phyloP scores from a whole-genome alignment of 2,329 filamentous ascomycete species.

The Tolypocladium endophyticum region DNA sequence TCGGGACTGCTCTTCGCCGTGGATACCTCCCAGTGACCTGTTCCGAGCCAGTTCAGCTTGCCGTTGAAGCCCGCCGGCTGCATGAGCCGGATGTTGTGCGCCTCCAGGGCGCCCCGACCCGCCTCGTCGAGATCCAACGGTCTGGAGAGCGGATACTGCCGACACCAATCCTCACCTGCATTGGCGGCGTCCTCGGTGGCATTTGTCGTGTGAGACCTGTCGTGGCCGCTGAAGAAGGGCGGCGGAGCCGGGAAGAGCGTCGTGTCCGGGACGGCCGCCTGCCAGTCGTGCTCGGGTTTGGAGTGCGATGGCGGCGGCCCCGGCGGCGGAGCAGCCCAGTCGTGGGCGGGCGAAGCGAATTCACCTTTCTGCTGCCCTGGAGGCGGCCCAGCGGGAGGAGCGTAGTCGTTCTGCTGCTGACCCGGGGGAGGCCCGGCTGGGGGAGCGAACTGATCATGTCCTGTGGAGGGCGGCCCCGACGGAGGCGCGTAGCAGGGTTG shows the following conservation, averaged over 20 bases:
- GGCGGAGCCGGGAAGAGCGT: constrained; percentile 64
- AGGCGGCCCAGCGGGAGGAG: background rate
- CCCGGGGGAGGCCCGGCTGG: constrained; percentile 22
- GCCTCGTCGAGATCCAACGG: constrained; percentile 39
- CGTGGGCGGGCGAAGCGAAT: constrained; percentile 13
- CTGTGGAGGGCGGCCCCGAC: constrained; percentile 19
- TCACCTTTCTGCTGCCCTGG: constrained; percentile 8
- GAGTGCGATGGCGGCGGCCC: constrained; percentile 19
- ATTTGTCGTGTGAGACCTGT: constrained; percentile 59
- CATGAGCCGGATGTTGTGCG: constrained; percentile 44
- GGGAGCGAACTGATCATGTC: constrained; percentile 17
- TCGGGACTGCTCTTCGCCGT: constrained; percentile 40
- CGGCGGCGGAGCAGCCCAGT: constrained; percentile 24
- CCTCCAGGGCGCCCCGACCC: constrained; percentile 35
- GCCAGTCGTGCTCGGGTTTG: constrained; percentile 54
- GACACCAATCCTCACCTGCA: constrained; percentile 57
- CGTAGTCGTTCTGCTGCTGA: background rate
- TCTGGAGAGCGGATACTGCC: constrained; percentile 43
- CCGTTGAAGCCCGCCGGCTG: constrained; percentile 38
- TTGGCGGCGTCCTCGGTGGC: constrained; percentile 53
- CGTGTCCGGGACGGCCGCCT: constrained; percentile 59
- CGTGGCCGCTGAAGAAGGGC: constrained; percentile 51
- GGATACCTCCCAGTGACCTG: constrained; percentile 41
- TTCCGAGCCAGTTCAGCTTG: constrained; percentile 29
- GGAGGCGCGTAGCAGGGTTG: background rate